These are phyloP conservation scores for Starmera stellimalicola DNA, from an alignment of 1,139 yeast species.

Conservation along the genomic window DNA sequence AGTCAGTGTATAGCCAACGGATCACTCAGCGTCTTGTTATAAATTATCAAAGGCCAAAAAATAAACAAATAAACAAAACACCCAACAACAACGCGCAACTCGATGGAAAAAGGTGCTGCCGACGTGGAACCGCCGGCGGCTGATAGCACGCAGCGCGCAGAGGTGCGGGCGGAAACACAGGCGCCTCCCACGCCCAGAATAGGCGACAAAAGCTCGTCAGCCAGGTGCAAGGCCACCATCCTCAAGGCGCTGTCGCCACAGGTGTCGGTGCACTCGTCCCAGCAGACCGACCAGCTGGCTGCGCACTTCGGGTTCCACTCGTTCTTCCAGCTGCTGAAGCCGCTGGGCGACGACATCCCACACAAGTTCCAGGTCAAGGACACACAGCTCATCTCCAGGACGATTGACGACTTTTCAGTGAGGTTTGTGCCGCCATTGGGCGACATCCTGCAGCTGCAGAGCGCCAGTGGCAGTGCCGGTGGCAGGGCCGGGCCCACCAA, in stretches of 20 bases:
- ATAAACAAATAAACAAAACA: too few relatives aligned
- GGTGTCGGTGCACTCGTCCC: slow-evolving; percentile 44
- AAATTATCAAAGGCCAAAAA: too few relatives aligned
- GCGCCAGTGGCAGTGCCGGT: slow-evolving; percentile 5
- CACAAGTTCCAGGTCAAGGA: slow-evolving; percentile 34
- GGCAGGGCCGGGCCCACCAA: slow-evolving; percentile 14
- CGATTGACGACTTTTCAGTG: slow-evolving; percentile 26
- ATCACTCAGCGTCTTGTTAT: too few relatives aligned
- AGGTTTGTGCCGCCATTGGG: slow-evolving; percentile 37
- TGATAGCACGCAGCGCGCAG: slow-evolving; percentile 11
- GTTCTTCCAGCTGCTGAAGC: slow-evolving; percentile 27
- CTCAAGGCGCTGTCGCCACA: slow-evolving; percentile 45
- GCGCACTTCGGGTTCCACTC: slow-evolving; percentile 29
- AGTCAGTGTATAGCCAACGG: too few relatives aligned
- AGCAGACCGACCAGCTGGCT: slow-evolving; percentile 38
- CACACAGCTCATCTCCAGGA: slow-evolving; percentile 20
- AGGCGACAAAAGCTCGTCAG: slow-evolving; percentile 15
- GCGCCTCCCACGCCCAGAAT: slow-evolving; percentile 2
- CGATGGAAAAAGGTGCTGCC: too few relatives aligned
- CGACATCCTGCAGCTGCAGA: slow-evolving; percentile 22
- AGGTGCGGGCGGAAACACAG: too few relatives aligned
- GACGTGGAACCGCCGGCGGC: too few relatives aligned
- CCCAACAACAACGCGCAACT: too few relatives aligned
- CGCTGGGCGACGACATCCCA: slow-evolving; percentile 30
- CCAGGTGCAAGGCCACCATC: slow-evolving; percentile 18